Percentiles rank a stretch among this genome's conserved stretches.
phyloP scores from a whole-genome alignment of 495 filamentous ascomycete species.

The Pyronema domesticum region DNA sequence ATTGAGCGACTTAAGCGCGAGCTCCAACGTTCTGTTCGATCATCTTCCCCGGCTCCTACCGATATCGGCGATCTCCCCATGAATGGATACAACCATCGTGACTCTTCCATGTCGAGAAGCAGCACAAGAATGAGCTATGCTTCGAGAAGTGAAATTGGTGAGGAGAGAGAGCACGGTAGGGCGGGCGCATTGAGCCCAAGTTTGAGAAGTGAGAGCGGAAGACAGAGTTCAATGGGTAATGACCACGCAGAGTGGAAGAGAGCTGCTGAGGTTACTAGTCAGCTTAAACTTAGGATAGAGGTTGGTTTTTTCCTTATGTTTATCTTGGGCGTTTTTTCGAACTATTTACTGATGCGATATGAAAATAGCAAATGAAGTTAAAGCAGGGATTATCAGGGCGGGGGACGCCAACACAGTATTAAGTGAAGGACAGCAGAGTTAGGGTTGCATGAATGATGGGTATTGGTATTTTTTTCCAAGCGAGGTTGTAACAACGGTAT shows the following conservation, averaged over 20 bases:
- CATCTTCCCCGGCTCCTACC: slow-evolving; percentile 26
- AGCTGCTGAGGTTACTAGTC: slow-evolving; percentile 96
- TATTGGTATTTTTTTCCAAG: slow-evolving; percentile 2
- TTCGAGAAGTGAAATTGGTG: slow-evolving; percentile 44
- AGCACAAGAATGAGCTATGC: slow-evolving; percentile 44
- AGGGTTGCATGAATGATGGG: not conserved
- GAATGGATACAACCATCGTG: not conserved
- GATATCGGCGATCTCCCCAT: slow-evolving; percentile 24
- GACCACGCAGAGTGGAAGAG: slow-evolving; percentile 87
- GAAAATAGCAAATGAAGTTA: slow-evolving; percentile 21
- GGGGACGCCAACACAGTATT: slow-evolving; percentile 3
- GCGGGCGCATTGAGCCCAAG: slow-evolving; percentile 18
- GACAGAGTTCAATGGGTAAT: slow-evolving; percentile 26
- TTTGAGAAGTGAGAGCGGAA: slow-evolving; percentile 21
- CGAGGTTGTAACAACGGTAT: not conserved
- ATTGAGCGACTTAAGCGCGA: slow-evolving; percentile 86
- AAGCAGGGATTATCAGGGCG: slow-evolving; percentile 25
- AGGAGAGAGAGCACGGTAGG: slow-evolving; percentile 62
- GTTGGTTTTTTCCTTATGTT: slow-evolving; percentile 21
- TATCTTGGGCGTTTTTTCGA: not conserved
- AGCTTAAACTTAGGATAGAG: slow-evolving; percentile 92
- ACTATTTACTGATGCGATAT: not conserved
- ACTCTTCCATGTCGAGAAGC: not conserved
- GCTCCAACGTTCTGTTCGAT: slow-evolving; percentile 31
- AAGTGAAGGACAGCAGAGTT: not conserved